Evolutionary conservation across 768 basidiomycete genomes (phyloP), one percentile per base, ranked within the genome.

Genomic region (Pleurotus ostreatus): DNA sequence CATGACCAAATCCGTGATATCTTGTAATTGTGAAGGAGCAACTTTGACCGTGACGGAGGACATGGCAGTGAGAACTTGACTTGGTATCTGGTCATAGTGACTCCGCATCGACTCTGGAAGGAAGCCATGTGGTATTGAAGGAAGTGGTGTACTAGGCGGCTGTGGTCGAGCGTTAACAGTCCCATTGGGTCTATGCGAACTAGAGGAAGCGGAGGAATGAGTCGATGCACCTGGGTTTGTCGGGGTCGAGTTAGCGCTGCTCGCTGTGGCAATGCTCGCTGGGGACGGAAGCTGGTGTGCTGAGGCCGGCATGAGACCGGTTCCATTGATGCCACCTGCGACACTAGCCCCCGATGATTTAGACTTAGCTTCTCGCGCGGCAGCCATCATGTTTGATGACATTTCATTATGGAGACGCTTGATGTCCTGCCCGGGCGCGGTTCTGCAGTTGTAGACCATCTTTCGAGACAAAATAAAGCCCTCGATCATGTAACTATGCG

Each of bases 241-340:
- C 7, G 89, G 89, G 0, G 89, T 92, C 12, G 89, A 91, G 61
- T 88, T 89, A 53, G 87, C 82, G 63, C 89, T 92, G 61, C 77
- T 84, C 5, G 81, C 74, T 13, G 85, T 75, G 11, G 76, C 81
- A 56, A 85, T 84, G 65, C 85, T 88, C 8, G 84, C 87, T 2
- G 87, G 87, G 37, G 88, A 90, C 38, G 88, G 89, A 45, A 91
- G 81, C 76, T 78, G 57, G 70, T 64, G 59, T 66, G 68, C 11
- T 68, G 57, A 57, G 70, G 66, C 48, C 65, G 55, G 46, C 62
- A 44, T 68, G 57, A 57, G 63, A 67, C 46, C 67, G 60, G 9
- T 59, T 63, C 38, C 65, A 16, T 49, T 49, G 26, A 47, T 47
- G 23, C 46, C 46, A 20, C 48, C 48, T 34, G 48, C 15, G 11